Base-by-base conservation (phyloP, 306 rosid genomes). In the Astragalus membranaceus region DNA sequence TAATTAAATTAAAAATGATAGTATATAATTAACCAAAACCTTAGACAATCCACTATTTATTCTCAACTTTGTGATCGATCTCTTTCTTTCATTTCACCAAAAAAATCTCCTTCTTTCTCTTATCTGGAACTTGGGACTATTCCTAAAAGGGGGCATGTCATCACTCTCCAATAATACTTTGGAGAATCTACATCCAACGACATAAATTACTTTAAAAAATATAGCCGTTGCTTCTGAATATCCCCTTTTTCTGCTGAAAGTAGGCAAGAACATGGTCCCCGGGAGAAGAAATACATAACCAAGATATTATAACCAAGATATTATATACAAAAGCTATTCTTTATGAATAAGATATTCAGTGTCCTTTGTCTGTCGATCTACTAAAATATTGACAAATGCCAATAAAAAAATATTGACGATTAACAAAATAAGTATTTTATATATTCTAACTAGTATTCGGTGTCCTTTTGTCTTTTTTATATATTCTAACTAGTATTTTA, bases 21-120 rank as follows among this genome's bases (percentile, higher is more conserved):
- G n/a, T n/a, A 35, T 15, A 41, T 15, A 3, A 52, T 35, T 10
- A 48, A 73, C 54, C 39, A 41, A 76, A 80, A 80, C 77, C 85
- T 58, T 51, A 56, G 84, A 71, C 75, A 67, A 46, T 54, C 73
- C 85, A 70, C 23, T 77, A 76, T 78, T 82, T 81, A 82, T 87
- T 32, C 87, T 62, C 73, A 47, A 62, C 63, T n/a, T n/a, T n/a
- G n/a, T n/a, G n/a, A n/a, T n/a, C n/a, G n/a, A n/a, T n/a, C n/a
- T n/a, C n/a, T n/a, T 26, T 26, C 3, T 26, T 26, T 26, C 30
- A 26, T 26, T 26, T 26, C 30, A 26, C 30, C 30, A 1, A 26
- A 26, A 26, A 2, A 26, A 26, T 26, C 30, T 26, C 30, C 2
- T 26, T 26, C 30, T 26, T 15, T 49, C 29, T 32, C 26, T 64